A percentile compares a stretch with the other conserved stretches of the same genome.
Evolutionary conservation across 2,329 filamentous ascomycete genomes (phyloP).

Genomic region (Reticulascus tulasneorum): DNA sequence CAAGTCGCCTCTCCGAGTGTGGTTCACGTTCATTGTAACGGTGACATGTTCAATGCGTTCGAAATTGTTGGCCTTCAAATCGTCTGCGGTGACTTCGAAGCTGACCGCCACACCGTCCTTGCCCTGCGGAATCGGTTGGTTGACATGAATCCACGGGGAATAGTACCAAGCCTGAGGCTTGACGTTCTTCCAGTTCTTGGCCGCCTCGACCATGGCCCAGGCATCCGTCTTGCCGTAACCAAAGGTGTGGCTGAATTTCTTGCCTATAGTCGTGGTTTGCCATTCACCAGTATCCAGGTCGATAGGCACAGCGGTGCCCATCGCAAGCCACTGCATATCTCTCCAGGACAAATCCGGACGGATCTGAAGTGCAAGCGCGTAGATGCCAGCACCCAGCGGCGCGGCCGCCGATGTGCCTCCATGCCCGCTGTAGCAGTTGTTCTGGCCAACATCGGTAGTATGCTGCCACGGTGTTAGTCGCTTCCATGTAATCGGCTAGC

Average conservation of each 20-base stretch:
- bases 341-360: slow-evolving; percentile 89
- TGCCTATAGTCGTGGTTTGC: slow-evolving; percentile 76
- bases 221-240: slow-evolving; percentile 95
- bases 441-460: slow-evolving; percentile 87
- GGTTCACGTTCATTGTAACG: slow-evolving; percentile 93
- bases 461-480: slow-evolving; percentile 50
- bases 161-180: slow-evolving; percentile 96
- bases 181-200: slow-evolving; percentile 80
- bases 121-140: slow-evolving; percentile 81
- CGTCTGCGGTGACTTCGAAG: slow-evolving; percentile 79
- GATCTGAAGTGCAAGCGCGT: slow-evolving; percentile 79
- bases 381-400: slow-evolving; percentile 86
- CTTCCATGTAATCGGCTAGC: background rate
- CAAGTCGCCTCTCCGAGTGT: slow-evolving; percentile 82
- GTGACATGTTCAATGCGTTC: slow-evolving; percentile 90
- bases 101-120: slow-evolving; percentile 70
- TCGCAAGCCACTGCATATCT: slow-evolving; percentile 87
- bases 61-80: slow-evolving; percentile 78
- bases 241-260: slow-evolving; percentile 88
- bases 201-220: slow-evolving; percentile 76
- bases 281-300: slow-evolving; percentile 68
- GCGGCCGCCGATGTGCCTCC: slow-evolving; percentile 95
- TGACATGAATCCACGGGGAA: slow-evolving; percentile 90
- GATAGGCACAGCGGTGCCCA: slow-evolving; percentile 79
- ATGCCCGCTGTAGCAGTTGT: slow-evolving; percentile 75